Base-by-base conservation (phyloP, 106 monocot genomes). In the Dioscorea zingiberensis region DNA sequence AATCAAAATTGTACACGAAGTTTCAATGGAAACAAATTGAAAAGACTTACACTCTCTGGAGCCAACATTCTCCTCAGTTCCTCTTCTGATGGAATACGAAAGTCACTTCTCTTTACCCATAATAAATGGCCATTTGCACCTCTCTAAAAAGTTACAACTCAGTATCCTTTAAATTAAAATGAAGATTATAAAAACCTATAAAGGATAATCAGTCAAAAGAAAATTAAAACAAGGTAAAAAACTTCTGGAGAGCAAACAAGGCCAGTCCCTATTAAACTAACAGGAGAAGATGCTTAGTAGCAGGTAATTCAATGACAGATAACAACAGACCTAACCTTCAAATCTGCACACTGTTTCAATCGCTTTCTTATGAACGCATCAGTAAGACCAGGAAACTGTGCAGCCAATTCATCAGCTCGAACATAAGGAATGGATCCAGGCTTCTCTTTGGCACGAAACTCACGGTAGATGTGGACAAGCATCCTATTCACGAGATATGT, bases 371-470 rank as follows among this genome's bases (percentile, higher is more conserved):
- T 48, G 54, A 93, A 67, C 19, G 91, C 71, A 59, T 82, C 83
- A 30, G 88, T 82, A 21, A 93, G 25, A 59, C 69, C 69, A 59
- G 88, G 88, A 82, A 89, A 86, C 53, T 76, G 77, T 64, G 86
- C 60, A 28, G 63, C 67, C 61, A 98, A 72, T 57, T 92, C 97
- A 80, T 92, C 89, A 30, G 66, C 83, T 67, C 81, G 85, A 69
- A 98, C 69, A 67, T n/a, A 77, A 57, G 97, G 92, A 76, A 71
- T 47, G 47, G 67, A 48, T 12, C 78, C 90, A 64, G 85, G 87
- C 62, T 86, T 92, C 67, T 92, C 92, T 46, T 82, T 92, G 44
- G 84, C 81, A 77, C 84, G 92, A 80, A 92, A 98, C 62, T 88
- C 89, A 12, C 97, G 86, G 49, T 92, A 86, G 15, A 98, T 63